phyloP scores from a whole-genome alignment of 306 rosid species.

The Vicia villosa region DNA sequence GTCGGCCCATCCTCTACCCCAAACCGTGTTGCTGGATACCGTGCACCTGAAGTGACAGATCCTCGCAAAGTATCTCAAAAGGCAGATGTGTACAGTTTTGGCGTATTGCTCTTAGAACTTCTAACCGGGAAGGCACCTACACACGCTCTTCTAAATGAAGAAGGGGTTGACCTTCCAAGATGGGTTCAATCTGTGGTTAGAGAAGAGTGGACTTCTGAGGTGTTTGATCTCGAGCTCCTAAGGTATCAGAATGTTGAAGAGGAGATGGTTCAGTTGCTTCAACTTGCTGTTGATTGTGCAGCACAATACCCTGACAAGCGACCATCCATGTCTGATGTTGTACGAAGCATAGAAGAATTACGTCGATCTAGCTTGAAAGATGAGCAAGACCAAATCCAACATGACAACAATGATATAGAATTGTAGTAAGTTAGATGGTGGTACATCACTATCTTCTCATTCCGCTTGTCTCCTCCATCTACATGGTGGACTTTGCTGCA shows the following conservation, averaged over 20 bases:
- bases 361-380: constrained; percentile 45
- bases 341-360: constrained; percentile 53
- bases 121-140: constrained; percentile 77
- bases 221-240: constrained; percentile 67
- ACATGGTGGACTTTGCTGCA: constrained; percentile 31
- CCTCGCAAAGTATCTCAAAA: constrained; percentile 70
- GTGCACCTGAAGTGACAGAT: constrained; percentile 72
- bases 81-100: constrained; percentile 78
- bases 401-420: constrained; percentile 43
- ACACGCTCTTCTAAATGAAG: constrained; percentile 61
- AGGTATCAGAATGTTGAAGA: constrained; percentile 68
- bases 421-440: constrained; percentile 30
- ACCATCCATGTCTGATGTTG: constrained; percentile 62
- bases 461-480: constrained; percentile 19
- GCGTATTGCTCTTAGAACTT: constrained; percentile 69
- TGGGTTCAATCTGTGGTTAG: constrained; percentile 76
- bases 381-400: constrained; percentile 46
- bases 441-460: constrained; percentile 32
- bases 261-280: constrained; percentile 70
- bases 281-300: constrained; percentile 76
- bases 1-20: constrained; percentile 66
- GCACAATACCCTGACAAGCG: constrained; percentile 66
- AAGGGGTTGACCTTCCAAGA: constrained; percentile 75
- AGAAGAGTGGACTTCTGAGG: constrained; percentile 77
- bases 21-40: constrained; percentile 65